Conservation (phyloP, 345 rosid genomes). For the Bruguiera gymnorhiza region DNA sequence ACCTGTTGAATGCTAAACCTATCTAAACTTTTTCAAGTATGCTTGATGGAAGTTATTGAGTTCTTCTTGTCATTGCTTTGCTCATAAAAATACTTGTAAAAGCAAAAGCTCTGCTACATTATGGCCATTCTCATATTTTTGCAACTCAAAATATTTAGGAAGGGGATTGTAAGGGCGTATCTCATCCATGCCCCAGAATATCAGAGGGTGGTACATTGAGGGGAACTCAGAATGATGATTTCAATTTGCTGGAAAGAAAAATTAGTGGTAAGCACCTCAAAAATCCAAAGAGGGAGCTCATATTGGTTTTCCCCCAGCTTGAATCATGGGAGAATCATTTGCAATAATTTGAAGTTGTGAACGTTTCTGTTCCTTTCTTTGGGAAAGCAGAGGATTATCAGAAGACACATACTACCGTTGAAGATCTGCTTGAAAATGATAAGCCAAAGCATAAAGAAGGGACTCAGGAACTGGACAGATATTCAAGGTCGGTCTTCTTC, state of each 20-base stretch:
- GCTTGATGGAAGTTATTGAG: neutral
- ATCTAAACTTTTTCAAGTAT: too few species aligned
- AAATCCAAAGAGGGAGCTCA: neutral
- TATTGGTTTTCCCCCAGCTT: neutral
- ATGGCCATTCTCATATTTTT: constrained; percentile 9
- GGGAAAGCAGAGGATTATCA: constrained; percentile 10
- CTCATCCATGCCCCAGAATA: constrained; percentile 1
- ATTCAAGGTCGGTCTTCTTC: too few species aligned
- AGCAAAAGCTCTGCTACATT: neutral
- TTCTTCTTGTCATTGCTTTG: constrained; percentile 2
- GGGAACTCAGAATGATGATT: constrained; percentile 15
- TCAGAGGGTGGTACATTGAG: constrained; percentile 7
- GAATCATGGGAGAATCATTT: neutral
- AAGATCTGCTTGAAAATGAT: constrained; percentile 9
- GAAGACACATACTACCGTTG: neutral
- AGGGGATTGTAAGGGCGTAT: neutral
- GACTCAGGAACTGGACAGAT: neutral
- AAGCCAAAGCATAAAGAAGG: constrained; percentile 7
- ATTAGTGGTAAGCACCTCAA: neutral
- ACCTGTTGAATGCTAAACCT: too few species aligned
- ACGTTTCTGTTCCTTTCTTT: constrained; percentile 9
- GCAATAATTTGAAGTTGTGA: constrained; percentile 1
- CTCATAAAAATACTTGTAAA: constrained; percentile 14
- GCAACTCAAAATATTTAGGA: constrained; percentile 8
- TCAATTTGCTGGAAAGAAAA: constrained; percentile 9